These are phyloP conservation scores for Gyrodon lividus DNA, from an alignment of 768 basidiomycete species.

Conservation along the genomic window DNA sequence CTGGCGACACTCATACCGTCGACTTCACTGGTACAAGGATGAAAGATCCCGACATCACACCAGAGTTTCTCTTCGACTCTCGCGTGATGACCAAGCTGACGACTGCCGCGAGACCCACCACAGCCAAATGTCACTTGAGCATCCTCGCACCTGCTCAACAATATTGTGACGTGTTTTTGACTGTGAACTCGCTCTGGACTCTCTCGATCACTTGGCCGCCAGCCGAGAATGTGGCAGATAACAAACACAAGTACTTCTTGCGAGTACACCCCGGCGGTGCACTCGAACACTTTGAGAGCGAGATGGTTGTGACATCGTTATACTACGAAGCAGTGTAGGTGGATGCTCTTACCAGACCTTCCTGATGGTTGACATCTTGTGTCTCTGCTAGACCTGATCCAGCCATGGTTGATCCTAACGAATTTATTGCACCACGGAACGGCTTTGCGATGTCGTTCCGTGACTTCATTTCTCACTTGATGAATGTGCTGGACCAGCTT, in stretches of 20 bases:
- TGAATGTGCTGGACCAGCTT: conserved; percentile 79
- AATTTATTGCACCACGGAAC: conserved; percentile 78
- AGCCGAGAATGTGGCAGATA: conserved; percentile 62
- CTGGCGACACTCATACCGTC: conserved; percentile 73
- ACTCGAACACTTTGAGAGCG: conserved; percentile 82
- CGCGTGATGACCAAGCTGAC: conserved; percentile 77
- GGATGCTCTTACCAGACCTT: neutral
- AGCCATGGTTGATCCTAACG: conserved; percentile 70
- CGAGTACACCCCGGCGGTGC: conserved; percentile 84
- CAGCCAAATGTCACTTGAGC: conserved; percentile 74
- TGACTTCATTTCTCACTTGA: conserved; percentile 79
- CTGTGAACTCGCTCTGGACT: conserved; percentile 73
- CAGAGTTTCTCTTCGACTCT: conserved; percentile 73
- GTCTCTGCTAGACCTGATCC: conserved; percentile 67
- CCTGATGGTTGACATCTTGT: conserved; percentile 1
- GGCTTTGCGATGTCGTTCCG: conserved; percentile 82
- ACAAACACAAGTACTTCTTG: conserved; percentile 80
- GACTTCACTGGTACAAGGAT: conserved; percentile 82
- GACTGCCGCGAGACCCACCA: conserved; percentile 67
- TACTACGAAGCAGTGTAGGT: conserved; percentile 86
- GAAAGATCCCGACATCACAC: conserved; percentile 58
- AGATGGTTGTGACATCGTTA: conserved; percentile 73
- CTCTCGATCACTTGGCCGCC: conserved; percentile 77
- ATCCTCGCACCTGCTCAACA: conserved; percentile 71
- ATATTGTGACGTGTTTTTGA: conserved; percentile 77